Evolutionary conservation across 306 rosid genomes (phyloP).

Genomic region (Biancaea sappan): DNA sequence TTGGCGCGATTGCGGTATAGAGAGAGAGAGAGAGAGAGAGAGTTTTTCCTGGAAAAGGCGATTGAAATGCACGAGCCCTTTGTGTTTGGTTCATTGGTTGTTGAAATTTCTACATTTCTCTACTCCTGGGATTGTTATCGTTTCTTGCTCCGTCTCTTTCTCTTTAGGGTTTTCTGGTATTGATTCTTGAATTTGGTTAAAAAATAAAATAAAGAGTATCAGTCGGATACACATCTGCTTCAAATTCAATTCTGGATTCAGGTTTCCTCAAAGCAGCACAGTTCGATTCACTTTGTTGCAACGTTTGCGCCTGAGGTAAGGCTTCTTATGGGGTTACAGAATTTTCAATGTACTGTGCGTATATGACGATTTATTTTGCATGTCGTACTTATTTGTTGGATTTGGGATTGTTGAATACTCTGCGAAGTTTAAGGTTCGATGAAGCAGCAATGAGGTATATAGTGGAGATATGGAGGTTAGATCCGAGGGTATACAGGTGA

Average conservation of each 20-base stretch:
- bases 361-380: background rate
- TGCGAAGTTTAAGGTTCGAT: constrained; percentile 51
- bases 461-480: constrained; percentile 81
- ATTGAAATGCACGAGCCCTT: constrained; percentile 29
- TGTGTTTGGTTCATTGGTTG: constrained; percentile 35
- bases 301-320: constrained; percentile 34
- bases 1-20: constrained; percentile 15
- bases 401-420: constrained; percentile 28
- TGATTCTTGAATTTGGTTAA: constrained; percentile 5
- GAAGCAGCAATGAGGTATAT: constrained; percentile 78
- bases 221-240: background rate
- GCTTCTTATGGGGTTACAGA: constrained; percentile 6
- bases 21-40: background rate
- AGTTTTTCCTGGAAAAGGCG: constrained; percentile 15
- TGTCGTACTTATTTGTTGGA: constrained; percentile 12
- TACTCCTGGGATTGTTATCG: constrained; percentile 12
- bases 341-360: constrained; percentile 33
- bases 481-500: constrained; percentile 71
- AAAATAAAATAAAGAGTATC: background rate
- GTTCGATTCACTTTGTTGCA: constrained; percentile 22
- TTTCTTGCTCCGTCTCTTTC: background rate
- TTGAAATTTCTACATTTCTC: constrained; percentile 37
- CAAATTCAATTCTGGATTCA: constrained; percentile 41
- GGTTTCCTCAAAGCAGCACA: constrained; percentile 10
- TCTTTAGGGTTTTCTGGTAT: background rate